Conservation (phyloP, 1,284 basidiomycete genomes). For the Ustilago nuda region DNA sequence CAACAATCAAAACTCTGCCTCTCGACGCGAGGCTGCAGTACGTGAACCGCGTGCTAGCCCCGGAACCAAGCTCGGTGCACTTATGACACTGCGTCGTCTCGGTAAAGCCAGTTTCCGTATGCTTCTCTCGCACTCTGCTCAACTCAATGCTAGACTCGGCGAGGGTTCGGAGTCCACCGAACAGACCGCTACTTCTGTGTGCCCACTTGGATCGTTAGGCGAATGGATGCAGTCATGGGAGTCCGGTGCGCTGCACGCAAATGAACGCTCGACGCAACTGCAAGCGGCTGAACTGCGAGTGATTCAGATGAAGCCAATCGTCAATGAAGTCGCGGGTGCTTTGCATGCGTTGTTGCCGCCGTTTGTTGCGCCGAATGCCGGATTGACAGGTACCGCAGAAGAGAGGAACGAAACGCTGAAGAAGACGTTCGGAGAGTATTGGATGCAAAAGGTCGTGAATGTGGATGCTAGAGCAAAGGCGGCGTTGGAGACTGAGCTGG, state of each 20-base stretch:
- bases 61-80: conserved; percentile 65
- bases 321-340: conserved; percentile 37
- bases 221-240: conserved; percentile 54
- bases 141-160: conserved; percentile 33
- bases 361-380: conserved; percentile 33
- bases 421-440: conserved; percentile 39
- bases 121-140: conserved; percentile 44
- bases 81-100: conserved; percentile 60
- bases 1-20: conserved; percentile 39
- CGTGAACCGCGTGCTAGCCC: conserved; percentile 44
- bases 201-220: conserved; percentile 48
- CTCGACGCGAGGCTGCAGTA: conserved; percentile 17
- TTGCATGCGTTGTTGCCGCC: conserved; percentile 49
- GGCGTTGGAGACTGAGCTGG: conserved; percentile 46
- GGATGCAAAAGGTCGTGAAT: conserved; percentile 37
- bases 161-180: conserved; percentile 19
- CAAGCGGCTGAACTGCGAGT: conserved; percentile 13
- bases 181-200: conserved; percentile 11
- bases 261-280: conserved; percentile 8
- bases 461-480: conserved; percentile 37
- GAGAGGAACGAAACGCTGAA: conserved; percentile 26
- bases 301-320: conserved; percentile 34
- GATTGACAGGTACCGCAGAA: conserved; percentile 21
- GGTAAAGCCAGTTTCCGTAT: conserved; percentile 61
- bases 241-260: conserved; percentile 27